A percentile compares a stretch with the other conserved stretches of the same genome.
These are phyloP conservation scores for Lactifluus piperatus DNA, from an alignment of 768 basidiomycete species.

Conservation along the genomic window DNA sequence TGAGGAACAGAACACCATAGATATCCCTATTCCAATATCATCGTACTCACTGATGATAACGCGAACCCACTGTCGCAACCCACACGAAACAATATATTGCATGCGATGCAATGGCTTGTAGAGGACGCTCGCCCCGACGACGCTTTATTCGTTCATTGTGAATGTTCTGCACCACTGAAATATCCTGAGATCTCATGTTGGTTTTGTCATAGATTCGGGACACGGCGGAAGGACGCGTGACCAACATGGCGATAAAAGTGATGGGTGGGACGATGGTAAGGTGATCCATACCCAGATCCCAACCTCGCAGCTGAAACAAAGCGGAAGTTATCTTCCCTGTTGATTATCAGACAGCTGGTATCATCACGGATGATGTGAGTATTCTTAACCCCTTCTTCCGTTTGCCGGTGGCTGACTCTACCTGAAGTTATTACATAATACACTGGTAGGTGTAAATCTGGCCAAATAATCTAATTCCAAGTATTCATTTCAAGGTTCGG, in stretches of 20 bases:
- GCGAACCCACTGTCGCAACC: conserved; percentile 54
- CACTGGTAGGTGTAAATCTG: conserved; percentile 46
- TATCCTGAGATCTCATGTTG: background rate
- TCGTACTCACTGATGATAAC: conserved; percentile 75
- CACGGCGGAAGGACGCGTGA: conserved; percentile 92
- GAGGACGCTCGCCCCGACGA: conserved; percentile 70
- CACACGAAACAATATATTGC: conserved; percentile 73
- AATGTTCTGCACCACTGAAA: conserved; percentile 20
- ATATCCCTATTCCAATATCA: conserved; percentile 59
- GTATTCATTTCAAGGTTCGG: conserved; percentile 27
- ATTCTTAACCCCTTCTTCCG: background rate
- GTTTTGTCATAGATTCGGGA: conserved; percentile 57
- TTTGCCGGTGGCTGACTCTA: background rate
- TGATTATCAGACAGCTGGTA: conserved; percentile 52
- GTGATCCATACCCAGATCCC: background rate
- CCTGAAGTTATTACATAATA: conserved; percentile 56
- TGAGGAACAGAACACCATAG: conserved; percentile 15
- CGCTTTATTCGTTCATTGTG: conserved; percentile 86
- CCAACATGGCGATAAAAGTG: conserved; percentile 70
- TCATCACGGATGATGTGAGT: conserved; percentile 86
- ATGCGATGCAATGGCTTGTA: conserved; percentile 92
- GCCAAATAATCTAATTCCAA: background rate
- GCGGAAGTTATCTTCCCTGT: conserved; percentile 77
- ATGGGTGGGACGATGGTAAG: conserved; percentile 75
- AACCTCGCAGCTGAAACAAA: background rate